Base-by-base conservation (phyloP, 1,284 basidiomycete genomes). In the Abortiporus biennis region DNA sequence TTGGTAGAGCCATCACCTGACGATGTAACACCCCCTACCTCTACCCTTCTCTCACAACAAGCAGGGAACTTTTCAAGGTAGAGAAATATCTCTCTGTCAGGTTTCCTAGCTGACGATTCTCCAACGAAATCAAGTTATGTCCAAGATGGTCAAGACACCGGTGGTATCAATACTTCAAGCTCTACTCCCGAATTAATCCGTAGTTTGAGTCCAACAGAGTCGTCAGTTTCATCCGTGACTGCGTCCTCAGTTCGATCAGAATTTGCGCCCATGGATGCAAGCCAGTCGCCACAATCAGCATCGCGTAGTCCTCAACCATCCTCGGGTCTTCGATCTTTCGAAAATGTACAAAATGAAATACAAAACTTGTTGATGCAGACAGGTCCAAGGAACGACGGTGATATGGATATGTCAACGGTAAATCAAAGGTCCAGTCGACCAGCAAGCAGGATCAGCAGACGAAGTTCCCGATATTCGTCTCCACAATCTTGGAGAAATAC, bases 401-500 rank as follows among this genome's bases (percentile, higher is more conserved):
- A 37, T 23, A 5, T 6, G 20, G 36, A 19, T 8, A 13, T 12
- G 13, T 8, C 13, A 21, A 12, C 9, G 8, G 33, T 9, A 6
- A 32, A 30, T 22, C 6, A 13, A 20, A 20, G 11, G n/a, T 6
- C 29, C 11, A 42, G 32, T 24, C 11, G 29, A 17, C 12, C 32
- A 12, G 20, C 12, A 37, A 37, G 9, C 23, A 8, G 17, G 33
- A 35, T 13, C 9, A 34, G 29, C 21, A 20, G 20, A 16, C 8
- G 20, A 13, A 19, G 31, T 9, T 35, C 29, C 16, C 33, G 40
- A n/a, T 32, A 22, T 4, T 42, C 40, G 19, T 35, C 40, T 22
- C 40, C 40, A 35, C 31, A 20, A 6, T 25, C 37, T n/a, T 38
- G 25, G 27, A n/a, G n/a, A 29, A 29, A 29, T n/a, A 29, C 8